Conservation (phyloP, 352 stramenopile species). For the Phytophthora hibernalis region DNA sequence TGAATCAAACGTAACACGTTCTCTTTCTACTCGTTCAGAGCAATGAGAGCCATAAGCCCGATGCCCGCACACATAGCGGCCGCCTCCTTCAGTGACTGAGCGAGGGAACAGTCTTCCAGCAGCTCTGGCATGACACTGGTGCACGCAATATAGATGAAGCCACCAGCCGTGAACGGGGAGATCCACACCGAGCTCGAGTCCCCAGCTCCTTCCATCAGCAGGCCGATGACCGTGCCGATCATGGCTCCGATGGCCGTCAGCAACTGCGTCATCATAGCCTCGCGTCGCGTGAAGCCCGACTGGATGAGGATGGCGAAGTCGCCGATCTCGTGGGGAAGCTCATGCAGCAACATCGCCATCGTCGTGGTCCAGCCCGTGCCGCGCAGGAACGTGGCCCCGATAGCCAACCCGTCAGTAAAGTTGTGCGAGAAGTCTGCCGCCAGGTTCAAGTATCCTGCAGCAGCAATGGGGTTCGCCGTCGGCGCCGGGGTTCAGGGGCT, state of each 20-base stretch:
- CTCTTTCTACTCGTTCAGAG: constrained; percentile 62
- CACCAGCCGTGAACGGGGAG: constrained; percentile 85
- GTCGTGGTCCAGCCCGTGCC: constrained; percentile 87
- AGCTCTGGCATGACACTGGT: constrained; percentile 92
- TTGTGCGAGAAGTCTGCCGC: constrained; percentile 93
- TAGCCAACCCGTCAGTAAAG: constrained; percentile 94
- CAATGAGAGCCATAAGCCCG: constrained; percentile 82
- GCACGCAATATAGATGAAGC: constrained; percentile 94
- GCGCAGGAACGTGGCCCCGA: constrained; percentile 90
- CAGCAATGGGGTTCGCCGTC: constrained; percentile 62
- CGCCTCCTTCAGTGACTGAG: constrained; percentile 74
- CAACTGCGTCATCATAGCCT: constrained; percentile 93
- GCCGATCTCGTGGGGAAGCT: constrained; percentile 93
- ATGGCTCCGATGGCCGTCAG: constrained; percentile 92
- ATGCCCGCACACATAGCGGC: constrained; percentile 75
- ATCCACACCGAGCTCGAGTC: constrained; percentile 82
- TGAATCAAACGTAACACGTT: neutral
- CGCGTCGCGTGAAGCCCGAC: constrained; percentile 87
- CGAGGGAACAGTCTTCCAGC: constrained; percentile 84
- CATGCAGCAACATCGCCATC: constrained; percentile 90
- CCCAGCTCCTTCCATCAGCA: constrained; percentile 76
- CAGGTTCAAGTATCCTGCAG: constrained; percentile 91
- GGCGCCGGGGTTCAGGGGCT: constrained; percentile 15
- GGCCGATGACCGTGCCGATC: constrained; percentile 87
- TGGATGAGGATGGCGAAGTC: constrained; percentile 94